A percentile compares a stretch with the other conserved stretches of the same genome.
Evolutionary conservation across 2,329 filamentous ascomycete species (phyloP).

Genomic region (Diaporthe humulicola): DNA sequence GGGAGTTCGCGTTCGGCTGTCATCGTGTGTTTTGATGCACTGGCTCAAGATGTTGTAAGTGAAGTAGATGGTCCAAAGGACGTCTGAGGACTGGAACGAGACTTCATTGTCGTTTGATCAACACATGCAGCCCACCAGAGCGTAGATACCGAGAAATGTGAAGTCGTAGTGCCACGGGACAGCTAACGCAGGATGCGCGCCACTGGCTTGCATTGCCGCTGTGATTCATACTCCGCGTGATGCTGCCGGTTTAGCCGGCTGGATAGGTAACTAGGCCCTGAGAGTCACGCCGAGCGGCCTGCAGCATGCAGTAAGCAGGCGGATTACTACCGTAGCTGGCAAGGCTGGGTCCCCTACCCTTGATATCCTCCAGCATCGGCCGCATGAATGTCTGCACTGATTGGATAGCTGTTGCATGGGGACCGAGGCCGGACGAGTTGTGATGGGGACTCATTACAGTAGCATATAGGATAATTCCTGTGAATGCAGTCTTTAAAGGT

Average conservation of each 20-base stretch:
- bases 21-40: background rate
- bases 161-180: background rate
- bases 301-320: conserved; percentile 6
- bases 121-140: too few species aligned
- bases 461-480: too few species aligned
- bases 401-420: background rate
- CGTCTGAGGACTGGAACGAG: background rate
- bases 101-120: background rate
- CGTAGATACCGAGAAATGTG: too few species aligned
- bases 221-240: background rate
- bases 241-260: background rate
- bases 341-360: background rate
- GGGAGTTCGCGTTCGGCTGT: conserved; percentile 37
- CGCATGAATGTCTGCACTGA: background rate
- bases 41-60: background rate
- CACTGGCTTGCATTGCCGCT: background rate
- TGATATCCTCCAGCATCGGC: background rate
- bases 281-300: background rate
- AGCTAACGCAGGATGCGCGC: too few species aligned
- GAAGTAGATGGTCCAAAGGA: background rate
- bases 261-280: too few species aligned
- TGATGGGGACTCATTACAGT: too few species aligned
- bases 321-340: background rate
- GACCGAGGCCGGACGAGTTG: too few species aligned
- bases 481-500: too few species aligned